These are phyloP conservation scores for Chrysanthemum seticuspe DNA, from an alignment of 129 eudicot species.

Conservation along the genomic window DNA sequence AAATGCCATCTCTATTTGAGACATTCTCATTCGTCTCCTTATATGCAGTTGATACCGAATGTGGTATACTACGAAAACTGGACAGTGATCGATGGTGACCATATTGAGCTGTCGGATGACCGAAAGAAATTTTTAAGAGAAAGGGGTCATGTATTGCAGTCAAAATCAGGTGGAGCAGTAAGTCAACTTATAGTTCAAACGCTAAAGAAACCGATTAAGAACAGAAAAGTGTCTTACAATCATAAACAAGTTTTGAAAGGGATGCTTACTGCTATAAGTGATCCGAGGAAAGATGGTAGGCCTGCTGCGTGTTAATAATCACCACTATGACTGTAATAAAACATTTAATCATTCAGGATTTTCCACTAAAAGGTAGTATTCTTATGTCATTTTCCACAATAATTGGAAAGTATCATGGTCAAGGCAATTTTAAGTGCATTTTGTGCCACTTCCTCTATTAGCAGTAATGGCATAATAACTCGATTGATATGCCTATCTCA, in stretches of 20 bases:
- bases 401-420: no score
- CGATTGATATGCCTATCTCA: no score
- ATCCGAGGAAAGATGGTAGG: conserved; percentile 76
- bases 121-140: conserved; percentile 55
- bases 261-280: conserved; percentile 70
- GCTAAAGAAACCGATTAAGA: conserved; percentile 21
- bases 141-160: conserved; percentile 62
- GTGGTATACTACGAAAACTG: conserved; percentile 69
- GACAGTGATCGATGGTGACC: conserved; percentile 77
- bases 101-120: conserved; percentile 62
- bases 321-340: no score
- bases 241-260: conserved; percentile 35
- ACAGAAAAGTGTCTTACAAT: conserved; percentile 17
- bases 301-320: conserved; percentile 47
- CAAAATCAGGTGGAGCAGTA: conserved; percentile 60
- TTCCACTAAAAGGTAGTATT: no score
- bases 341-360: no score
- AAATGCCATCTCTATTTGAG: neutral
- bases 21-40: neutral
- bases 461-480: no score
- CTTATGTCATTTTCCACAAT: no score
- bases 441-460: no score
- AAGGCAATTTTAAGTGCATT: no score
- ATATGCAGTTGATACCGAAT: conserved; percentile 70
- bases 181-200: conserved; percentile 77